phyloP scores from a whole-genome alignment of 257 asterid genomes.

The Solanum corneliomulleri region DNA sequence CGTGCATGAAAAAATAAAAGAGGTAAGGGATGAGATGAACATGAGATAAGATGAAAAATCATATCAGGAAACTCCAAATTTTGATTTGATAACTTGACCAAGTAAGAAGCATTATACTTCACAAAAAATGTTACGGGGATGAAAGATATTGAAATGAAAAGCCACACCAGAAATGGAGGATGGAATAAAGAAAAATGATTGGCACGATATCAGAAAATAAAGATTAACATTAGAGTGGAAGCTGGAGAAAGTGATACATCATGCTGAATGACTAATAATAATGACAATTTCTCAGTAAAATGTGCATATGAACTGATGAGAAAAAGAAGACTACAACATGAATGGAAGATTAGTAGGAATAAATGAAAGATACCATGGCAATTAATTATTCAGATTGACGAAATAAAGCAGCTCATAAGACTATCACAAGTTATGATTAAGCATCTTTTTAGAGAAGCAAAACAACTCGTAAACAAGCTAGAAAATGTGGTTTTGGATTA shows the following conservation, averaged over 20 bases:
- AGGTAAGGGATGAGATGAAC: no score
- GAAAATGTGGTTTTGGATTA: background rate
- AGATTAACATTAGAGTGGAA: background rate
- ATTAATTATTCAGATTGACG: background rate
- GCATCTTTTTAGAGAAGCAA: no score
- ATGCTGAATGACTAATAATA: no score
- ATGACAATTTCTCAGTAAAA: background rate
- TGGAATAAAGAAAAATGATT: background rate
- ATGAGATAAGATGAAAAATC: no score
- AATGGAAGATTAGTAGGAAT: background rate
- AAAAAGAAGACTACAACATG: no score
- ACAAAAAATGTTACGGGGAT: no score
- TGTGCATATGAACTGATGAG: background rate
- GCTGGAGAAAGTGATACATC: background rate
- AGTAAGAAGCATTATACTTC: no score
- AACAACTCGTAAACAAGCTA: background rate
- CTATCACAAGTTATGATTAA: background rate
- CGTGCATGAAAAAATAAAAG: background rate
- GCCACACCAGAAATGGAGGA: no score
- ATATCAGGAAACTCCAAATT: no score
- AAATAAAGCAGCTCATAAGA: background rate
- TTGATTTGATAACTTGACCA: no score
- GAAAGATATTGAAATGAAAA: no score
- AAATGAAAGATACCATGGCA: background rate
- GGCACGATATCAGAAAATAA: no score